Evolutionary conservation across 1,139 yeast species (phyloP).

Genomic region (Yamadazyma atmosphaerica): DNA sequence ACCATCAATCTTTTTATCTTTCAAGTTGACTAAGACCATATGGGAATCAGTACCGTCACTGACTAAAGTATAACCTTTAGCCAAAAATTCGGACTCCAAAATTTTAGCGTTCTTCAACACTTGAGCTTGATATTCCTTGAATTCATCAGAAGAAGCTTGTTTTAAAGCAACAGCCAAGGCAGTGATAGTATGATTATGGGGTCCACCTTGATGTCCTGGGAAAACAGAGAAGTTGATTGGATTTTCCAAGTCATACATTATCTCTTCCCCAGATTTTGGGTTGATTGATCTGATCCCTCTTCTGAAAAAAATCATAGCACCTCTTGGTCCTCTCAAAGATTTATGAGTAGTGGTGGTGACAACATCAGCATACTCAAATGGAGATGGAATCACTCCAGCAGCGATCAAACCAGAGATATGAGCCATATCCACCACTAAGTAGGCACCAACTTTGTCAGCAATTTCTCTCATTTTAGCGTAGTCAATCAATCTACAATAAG

Average conservation of each 20-base stretch:
- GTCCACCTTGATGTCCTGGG: slow-evolving; percentile 99
- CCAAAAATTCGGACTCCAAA: slow-evolving; percentile 71
- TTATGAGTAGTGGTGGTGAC: slow-evolving; percentile 99
- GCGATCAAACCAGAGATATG: slow-evolving; percentile 96
- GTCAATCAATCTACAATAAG: slow-evolving; percentile 93
- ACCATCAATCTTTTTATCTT: slow-evolving; percentile 92
- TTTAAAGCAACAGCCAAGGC: slow-evolving; percentile 96
- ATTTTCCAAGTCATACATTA: slow-evolving; percentile 86
- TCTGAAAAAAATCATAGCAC: slow-evolving; percentile 98
- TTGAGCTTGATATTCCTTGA: slow-evolving; percentile 84
- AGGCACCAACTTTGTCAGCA: slow-evolving; percentile 96
- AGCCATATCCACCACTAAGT: slow-evolving; percentile 96
- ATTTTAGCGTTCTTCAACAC: slow-evolving; percentile 89
- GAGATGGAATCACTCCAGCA: slow-evolving; percentile 95
- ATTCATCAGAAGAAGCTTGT: slow-evolving; percentile 91
- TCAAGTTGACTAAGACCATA: slow-evolving; percentile 87
- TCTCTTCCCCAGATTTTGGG: slow-evolving; percentile 90
- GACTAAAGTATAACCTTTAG: slow-evolving; percentile 77
- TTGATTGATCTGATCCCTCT: slow-evolving; percentile 89
- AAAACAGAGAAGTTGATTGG: slow-evolving; percentile 96
- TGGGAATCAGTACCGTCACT: slow-evolving; percentile 97
- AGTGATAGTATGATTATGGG: slow-evolving; percentile 97
- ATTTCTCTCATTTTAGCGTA: slow-evolving; percentile 95
- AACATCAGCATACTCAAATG: slow-evolving; percentile 93
- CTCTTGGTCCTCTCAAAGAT: slow-evolving; percentile 98